phyloP scores from a whole-genome alignment of 2,329 filamentous ascomycete genomes.

The Aspergillus novoparasiticus region DNA sequence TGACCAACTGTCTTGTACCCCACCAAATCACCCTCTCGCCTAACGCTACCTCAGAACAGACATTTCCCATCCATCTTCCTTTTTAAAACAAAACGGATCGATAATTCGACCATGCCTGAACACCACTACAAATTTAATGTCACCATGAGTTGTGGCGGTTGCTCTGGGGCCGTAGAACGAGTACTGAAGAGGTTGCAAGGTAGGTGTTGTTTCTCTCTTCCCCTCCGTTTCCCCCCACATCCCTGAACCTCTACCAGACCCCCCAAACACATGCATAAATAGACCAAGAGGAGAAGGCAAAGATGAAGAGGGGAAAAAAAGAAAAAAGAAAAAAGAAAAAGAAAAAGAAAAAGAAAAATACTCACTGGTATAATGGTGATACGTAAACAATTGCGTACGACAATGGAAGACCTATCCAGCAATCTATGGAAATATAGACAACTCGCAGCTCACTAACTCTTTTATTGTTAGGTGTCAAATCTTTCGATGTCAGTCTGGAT shows the following conservation, averaged over 20 bases:
- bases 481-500: slow-evolving; percentile 84
- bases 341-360: not conserved
- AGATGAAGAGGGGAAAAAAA: not conserved
- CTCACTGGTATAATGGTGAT: not conserved
- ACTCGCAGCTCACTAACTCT: not conserved
- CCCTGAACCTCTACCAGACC: not conserved
- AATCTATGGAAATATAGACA: not conserved
- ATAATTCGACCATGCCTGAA: slow-evolving; percentile 57
- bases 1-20: not conserved
- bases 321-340: not conserved
- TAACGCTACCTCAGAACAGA: not conserved
- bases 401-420: not conserved
- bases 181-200: slow-evolving; percentile 91
- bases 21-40: not conserved
- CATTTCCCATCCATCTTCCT: not conserved
- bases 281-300: not conserved
- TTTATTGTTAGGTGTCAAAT: slow-evolving; percentile 69
- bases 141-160: slow-evolving; percentile 92
- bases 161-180: slow-evolving; percentile 89
- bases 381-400: not conserved
- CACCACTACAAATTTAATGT: slow-evolving; percentile 97
- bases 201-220: slow-evolving; percentile 44
- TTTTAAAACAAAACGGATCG: not conserved
- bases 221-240: not conserved
- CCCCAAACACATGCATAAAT: not conserved